phyloP scores from a whole-genome alignment of 164 flowering plant species.

The Houttuynia cordata region DNA sequence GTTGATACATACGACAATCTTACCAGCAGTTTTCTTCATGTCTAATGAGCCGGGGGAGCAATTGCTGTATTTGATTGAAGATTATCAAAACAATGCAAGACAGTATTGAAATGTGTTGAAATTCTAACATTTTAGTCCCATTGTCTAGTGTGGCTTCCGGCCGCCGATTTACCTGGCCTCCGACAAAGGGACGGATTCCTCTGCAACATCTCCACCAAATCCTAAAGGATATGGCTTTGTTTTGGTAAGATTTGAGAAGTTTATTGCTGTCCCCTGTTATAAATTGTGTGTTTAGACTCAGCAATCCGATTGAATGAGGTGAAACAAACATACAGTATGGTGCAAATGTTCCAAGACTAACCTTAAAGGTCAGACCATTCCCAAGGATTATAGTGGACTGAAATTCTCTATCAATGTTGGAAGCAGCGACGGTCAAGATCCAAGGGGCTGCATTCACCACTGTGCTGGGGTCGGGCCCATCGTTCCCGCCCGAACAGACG shows the following conservation, averaged over 20 bases:
- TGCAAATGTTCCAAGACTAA: conserved; percentile 7
- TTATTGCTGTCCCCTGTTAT: conserved; percentile 55
- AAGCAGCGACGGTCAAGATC: conserved; percentile 68
- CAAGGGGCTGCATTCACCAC: conserved; percentile 70
- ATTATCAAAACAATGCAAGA: not conserved
- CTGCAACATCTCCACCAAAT: conserved; percentile 38
- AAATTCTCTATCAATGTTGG: conserved; percentile 56
- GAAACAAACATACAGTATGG: not conserved
- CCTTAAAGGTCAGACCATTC: conserved; percentile 34
- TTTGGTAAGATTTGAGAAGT: conserved; percentile 45
- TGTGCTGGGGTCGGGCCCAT: conserved; percentile 57
- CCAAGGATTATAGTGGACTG: conserved; percentile 46
- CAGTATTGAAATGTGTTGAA: not conserved
- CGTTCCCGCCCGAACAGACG: conserved; percentile 64
- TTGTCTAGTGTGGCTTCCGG: not conserved
- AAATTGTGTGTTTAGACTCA: not conserved
- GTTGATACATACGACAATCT: conserved; percentile 47
- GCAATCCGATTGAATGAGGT: not conserved
- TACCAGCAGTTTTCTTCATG: conserved; percentile 37
- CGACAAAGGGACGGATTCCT: conserved; percentile 30
- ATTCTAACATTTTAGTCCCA: not conserved
- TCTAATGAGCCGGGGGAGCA: conserved; percentile 80
- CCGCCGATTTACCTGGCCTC: conserved; percentile 48
- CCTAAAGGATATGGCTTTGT: conserved; percentile 40
- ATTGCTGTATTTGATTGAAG: conserved; percentile 29